These are phyloP conservation scores for Clavulina sp. DNA, from an alignment of 768 basidiomycete genomes.

Conservation along the genomic window DNA sequence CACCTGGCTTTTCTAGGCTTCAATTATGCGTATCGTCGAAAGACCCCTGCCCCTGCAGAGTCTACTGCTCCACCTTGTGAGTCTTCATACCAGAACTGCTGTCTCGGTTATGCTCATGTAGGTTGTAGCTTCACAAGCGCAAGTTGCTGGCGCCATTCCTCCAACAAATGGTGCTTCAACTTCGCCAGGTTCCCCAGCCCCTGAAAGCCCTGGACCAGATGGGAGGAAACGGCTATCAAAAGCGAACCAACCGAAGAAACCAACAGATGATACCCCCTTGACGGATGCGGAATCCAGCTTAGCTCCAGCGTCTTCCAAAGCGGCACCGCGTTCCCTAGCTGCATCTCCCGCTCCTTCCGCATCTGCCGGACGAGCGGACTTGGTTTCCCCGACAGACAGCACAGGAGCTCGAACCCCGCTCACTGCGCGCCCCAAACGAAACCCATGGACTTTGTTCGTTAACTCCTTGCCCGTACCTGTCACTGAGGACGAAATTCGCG, in stretches of 20 bases:
- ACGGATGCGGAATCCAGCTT: neutral
- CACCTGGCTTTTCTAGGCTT: slow-evolving; percentile 40
- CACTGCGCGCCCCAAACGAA: slow-evolving; percentile 38
- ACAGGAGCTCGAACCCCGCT: slow-evolving; percentile 57
- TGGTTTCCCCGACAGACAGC: slow-evolving; percentile 23
- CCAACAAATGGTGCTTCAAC: slow-evolving; percentile 15
- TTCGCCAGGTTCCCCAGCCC: slow-evolving; percentile 13
- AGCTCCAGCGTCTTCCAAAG: neutral
- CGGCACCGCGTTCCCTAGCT: neutral
- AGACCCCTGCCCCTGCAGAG: slow-evolving; percentile 29
- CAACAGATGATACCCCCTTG: neutral
- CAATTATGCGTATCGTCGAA: slow-evolving; percentile 83
- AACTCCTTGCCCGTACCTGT: slow-evolving; percentile 33
- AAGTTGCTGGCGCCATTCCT: neutral
- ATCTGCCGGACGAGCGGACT: slow-evolving; percentile 1
- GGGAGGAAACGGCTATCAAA: slow-evolving; percentile 8
- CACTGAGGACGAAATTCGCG: slow-evolving; percentile 47
- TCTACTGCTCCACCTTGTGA: slow-evolving; percentile 27
- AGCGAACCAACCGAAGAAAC: neutral
- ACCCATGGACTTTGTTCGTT: slow-evolving; percentile 80
- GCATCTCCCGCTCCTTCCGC: slow-evolving; percentile 1
- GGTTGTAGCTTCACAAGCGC: neutral
- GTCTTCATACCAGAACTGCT: too few species aligned
- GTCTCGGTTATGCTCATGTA: slow-evolving; percentile 11
- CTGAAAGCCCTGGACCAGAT: slow-evolving; percentile 18